Evolutionary conservation across 257 asterid genomes (phyloP).

Genomic region (Lycium ferocissimum): DNA sequence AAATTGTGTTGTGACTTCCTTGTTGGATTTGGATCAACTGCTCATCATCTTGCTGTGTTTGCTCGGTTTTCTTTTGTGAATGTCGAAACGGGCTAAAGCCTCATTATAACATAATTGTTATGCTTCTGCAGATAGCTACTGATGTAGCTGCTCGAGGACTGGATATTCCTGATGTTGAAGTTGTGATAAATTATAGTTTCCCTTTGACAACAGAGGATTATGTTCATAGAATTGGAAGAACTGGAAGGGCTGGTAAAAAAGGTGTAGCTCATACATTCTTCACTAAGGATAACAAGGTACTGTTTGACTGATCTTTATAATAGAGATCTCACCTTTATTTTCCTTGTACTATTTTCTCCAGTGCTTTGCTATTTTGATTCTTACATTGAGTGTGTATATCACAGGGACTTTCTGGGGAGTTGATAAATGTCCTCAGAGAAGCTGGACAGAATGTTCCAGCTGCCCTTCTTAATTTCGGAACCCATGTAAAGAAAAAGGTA

Average conservation of each 20-base stretch:
- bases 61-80: background rate
- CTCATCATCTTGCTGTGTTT: background rate
- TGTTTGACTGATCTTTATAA: background rate
- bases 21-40: background rate
- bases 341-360: background rate
- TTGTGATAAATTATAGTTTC: slow-evolving; percentile 93
- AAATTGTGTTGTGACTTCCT: background rate
- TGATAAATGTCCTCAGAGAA: slow-evolving; percentile 92
- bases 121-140: slow-evolving; percentile 83
- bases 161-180: slow-evolving; percentile 97
- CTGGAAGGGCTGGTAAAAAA: slow-evolving; percentile 98
- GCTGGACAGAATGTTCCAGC: slow-evolving; percentile 91
- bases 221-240: slow-evolving; percentile 97
- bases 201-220: slow-evolving; percentile 98
- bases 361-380: slow-evolving; percentile 13
- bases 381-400: slow-evolving; percentile 20
- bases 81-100: background rate
- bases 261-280: slow-evolving; percentile 99
- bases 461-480: slow-evolving; percentile 83
- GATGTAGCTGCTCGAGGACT: slow-evolving; percentile 99
- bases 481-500: slow-evolving; percentile 98
- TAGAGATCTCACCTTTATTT: background rate
- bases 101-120: background rate
- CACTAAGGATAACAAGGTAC: slow-evolving; percentile 92
- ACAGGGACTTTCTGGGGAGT: slow-evolving; percentile 93